These are phyloP conservation scores for Globisporangium carolinianum DNA, from an alignment of 352 stramenopile species.

Conservation along the genomic window DNA sequence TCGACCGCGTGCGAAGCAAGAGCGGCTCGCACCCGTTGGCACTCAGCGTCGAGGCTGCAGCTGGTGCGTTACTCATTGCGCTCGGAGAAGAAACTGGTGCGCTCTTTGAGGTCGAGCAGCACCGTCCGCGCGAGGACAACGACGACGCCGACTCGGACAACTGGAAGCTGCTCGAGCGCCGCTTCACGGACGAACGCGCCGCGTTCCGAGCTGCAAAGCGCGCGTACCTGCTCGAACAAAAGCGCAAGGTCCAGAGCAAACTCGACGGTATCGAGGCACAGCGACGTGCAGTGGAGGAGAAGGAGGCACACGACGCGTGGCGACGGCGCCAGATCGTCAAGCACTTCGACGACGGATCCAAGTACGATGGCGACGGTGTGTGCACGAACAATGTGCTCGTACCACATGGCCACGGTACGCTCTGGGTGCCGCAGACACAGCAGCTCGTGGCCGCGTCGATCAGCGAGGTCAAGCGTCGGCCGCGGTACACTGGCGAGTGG, in stretches of 20 bases:
- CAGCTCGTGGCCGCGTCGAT: conserved; percentile 13
- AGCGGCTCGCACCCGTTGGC: neutral
- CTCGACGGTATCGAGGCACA: conserved; percentile 25
- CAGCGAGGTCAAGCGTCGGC: conserved; percentile 39
- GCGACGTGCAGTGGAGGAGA: conserved; percentile 25
- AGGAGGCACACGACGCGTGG: conserved; percentile 27
- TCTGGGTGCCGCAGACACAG: conserved; percentile 43
- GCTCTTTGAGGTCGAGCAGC: conserved; percentile 40
- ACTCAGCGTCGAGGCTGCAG: conserved; percentile 31
- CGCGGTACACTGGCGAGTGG: conserved; percentile 42
- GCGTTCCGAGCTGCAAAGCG: conserved; percentile 43
- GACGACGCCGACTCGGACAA: conserved; percentile 8
- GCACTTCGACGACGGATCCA: conserved; percentile 53
- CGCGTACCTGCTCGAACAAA: conserved; percentile 32
- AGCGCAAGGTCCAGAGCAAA: conserved; percentile 27
- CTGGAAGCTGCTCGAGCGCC: conserved; percentile 15
- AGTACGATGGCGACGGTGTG: conserved; percentile 62
- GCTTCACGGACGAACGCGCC: conserved; percentile 37
- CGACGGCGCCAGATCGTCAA: conserved; percentile 44
- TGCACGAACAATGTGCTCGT: conserved; percentile 29
- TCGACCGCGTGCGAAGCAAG: conserved; percentile 44
- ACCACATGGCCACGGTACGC: conserved; percentile 48
- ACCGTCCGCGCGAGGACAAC: conserved; percentile 6
- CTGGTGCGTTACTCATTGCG: conserved; percentile 43
- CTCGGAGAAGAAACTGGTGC: conserved; percentile 32